phyloP scores from a whole-genome alignment of 306 rosid genomes.

The Cucurbita argyrosperma region DNA sequence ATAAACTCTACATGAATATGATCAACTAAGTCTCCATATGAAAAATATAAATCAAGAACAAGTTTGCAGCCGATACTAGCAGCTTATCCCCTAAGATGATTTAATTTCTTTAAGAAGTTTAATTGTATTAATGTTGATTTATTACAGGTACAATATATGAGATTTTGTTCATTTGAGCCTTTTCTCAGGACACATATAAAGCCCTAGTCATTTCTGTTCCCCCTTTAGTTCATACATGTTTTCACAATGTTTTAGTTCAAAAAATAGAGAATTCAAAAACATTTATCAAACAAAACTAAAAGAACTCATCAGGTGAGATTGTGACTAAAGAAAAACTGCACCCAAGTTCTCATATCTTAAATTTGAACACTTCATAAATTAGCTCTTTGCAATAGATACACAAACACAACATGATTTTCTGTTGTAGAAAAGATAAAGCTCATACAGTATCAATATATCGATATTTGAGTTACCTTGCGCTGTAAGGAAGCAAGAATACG shows the following conservation, averaged over 20 bases:
- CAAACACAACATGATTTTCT: not conserved
- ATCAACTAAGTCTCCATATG: not conserved
- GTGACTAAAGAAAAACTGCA: not conserved
- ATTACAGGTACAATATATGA: not conserved
- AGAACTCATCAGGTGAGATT: not conserved
- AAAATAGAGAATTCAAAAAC: not conserved
- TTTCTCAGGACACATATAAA: not conserved
- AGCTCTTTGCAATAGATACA: not conserved
- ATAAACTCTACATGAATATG: not conserved
- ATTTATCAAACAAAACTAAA: not conserved
- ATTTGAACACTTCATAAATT: not conserved
- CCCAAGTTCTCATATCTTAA: not conserved
- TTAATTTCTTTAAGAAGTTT: not conserved
- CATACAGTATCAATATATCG: not conserved
- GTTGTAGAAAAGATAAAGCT: not conserved
- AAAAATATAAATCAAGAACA: not conserved
- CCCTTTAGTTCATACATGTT: not conserved
- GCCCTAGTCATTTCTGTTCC: not conserved
- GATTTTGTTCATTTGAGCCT: not conserved
- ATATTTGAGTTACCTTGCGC: slow-evolving; percentile 43
- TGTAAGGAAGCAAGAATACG: slow-evolving; percentile 70
- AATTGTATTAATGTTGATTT: not conserved
- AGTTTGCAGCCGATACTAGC: not conserved
- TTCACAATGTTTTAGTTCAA: not conserved
- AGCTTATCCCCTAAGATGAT: not conserved